Percentiles rank a stretch among this genome's conserved stretches.
Evolutionary conservation across 1,284 basidiomycete species (phyloP).

Genomic region (Leccinum huronense): DNA sequence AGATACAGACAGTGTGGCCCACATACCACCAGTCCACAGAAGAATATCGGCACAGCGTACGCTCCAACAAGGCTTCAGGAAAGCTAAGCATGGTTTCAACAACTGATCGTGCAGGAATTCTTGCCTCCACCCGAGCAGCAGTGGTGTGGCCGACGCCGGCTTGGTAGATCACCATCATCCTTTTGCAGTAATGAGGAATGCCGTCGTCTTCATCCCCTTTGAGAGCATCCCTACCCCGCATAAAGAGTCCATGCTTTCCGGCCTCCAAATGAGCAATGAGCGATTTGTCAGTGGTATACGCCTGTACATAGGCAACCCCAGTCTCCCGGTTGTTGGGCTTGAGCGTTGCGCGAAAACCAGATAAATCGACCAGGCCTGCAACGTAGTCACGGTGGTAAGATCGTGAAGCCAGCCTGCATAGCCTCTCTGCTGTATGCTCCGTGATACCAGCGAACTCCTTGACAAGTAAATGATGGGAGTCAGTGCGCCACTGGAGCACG

Average conservation of each 20-base stretch:
- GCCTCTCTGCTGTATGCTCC: not conserved
- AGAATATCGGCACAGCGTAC: constrained; percentile 4
- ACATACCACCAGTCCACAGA: constrained; percentile 13
- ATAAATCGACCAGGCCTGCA: constrained; percentile 5
- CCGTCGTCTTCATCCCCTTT: not conserved
- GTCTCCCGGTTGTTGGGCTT: not conserved
- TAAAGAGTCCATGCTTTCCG: constrained; percentile 11
- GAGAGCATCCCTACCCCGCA: constrained; percentile 9
- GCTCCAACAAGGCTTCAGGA: not conserved
- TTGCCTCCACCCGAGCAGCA: constrained; percentile 11
- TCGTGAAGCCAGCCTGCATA: constrained; percentile 2
- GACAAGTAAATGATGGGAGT: constrained; percentile 8
- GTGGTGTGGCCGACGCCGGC: constrained; percentile 8
- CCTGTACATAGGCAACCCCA: constrained; percentile 3
- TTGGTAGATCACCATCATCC: constrained; percentile 7
- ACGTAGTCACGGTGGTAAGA: constrained; percentile 11
- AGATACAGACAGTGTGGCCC: not conserved
- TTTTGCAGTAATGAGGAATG: constrained; percentile 2
- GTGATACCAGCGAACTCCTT: constrained; percentile 2
- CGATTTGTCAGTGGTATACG: constrained; percentile 13
- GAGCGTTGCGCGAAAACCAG: constrained; percentile 8
- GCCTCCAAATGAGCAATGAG: constrained; percentile 17
- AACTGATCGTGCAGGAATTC: constrained; percentile 3
- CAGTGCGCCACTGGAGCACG: constrained; percentile 11
- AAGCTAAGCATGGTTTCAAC: constrained; percentile 3